Base-by-base conservation (phyloP, 768 basidiomycete genomes). In the Rhizopogon vulgaris region DNA sequence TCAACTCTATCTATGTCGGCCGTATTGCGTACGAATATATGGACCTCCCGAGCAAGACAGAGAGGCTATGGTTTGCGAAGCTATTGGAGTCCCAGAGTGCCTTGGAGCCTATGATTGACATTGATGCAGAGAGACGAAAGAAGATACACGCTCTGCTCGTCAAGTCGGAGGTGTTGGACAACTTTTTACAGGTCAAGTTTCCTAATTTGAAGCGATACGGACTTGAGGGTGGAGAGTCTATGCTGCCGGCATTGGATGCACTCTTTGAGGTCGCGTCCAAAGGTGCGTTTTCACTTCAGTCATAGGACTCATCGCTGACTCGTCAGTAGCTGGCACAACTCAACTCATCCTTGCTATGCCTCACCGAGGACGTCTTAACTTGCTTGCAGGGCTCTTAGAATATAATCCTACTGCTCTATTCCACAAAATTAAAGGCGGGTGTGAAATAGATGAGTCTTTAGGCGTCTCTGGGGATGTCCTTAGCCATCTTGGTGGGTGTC, bases 1-100 rank as follows among this genome's bases (percentile, higher is more conserved):
- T 96, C 11, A 79, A 84, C 50, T 68, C 72, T 1, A 77, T 88
- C 1, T 96, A 96, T 62, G 87, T 90, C 27, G 88, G 86, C 2
- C 80, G 81, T 22, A 90, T 96, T 58, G 92, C 88, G 1, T 90
- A 94, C 61, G 94, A 96, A 77, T 93, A 85, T 53, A 90, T 91
- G 88, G 90, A 94, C 66, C 86, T 88, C 11, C 85, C 87, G 0
- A 84, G 80, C 53, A 91, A 90, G 71, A 87, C 84, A 0, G 91
- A 93, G 68, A 78, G 90, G 0, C 74, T 89, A 5, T 95, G 91
- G 91, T 94, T 94, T 70, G 87, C 90, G 1, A 85, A 87, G 60
- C 73, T 90, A 14, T 75, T 96, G 8, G 94, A 96, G 69, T 83
- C 68, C 11, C 61, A 62, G 46, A 49, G 69, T 3, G 66, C 68